Evolutionary conservation across 2,329 filamentous ascomycete species (phyloP), one percentile per base, ranked within the genome.

Genomic region (Orbilia blumenaviensis): DNA sequence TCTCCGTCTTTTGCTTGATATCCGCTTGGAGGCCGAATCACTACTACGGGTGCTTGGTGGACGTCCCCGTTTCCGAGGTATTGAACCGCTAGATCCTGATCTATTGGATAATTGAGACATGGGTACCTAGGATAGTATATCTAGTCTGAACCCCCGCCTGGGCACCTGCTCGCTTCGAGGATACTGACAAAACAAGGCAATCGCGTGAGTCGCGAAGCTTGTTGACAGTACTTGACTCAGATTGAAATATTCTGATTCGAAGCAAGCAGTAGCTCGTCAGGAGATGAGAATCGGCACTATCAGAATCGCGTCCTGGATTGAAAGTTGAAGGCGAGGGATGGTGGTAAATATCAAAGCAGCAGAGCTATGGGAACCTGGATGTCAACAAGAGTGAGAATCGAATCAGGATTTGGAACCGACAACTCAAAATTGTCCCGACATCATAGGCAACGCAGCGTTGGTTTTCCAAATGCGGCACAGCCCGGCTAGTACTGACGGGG

Each of bases 11-110:
- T 72, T 72, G 34, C 8, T 7, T 14, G 18, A 21, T 1, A 4
- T n/a, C 9, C 7, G 48, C 14, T 16, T 36, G 18, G 27, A n/a
- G 14, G 48, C 21, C 29, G 48, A 54, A 7, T n/a, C 3, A 38
- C 7, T 36, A 56, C 32, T 56, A 6, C 25, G 36, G 23, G 29
- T 56, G 10, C 21, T 29, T 16, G 58, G 58, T 27, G 56, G 66
- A 10, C 66, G 54, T 18, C 66, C 66, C 8, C 66, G 54, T 16
- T 71, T 71, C 27, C 56, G 38, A 21, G 52, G 41, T 23, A 27
- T 42, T 6, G 41, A 34, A 32, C 42, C 52, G 44, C 63, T 67
- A 8, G 63, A 21, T 48, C 48, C 44, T 36, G 63, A 67, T 8
- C 7, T 42, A 12, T 61, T 42, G 27, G 56, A 32, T 29, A 29